Conservation (phyloP, 352 stramenopile species). For the Plasmopara halstedii region DNA sequence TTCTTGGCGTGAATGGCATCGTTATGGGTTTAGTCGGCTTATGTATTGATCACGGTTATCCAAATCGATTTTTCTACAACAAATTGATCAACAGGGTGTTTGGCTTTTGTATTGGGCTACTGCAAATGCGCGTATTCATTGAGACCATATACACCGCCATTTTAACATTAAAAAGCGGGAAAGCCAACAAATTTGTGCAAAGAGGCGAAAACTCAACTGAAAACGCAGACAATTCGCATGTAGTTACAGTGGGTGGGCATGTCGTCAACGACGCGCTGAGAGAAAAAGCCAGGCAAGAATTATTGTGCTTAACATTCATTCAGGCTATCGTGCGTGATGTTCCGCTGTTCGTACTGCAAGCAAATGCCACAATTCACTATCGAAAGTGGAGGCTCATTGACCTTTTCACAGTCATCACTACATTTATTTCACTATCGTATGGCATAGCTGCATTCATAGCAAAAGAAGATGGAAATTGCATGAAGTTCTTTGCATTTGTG, state of each 20-base stretch:
- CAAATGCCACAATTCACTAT: constrained; percentile 75
- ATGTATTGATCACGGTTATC: constrained; percentile 27
- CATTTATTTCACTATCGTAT: constrained; percentile 39
- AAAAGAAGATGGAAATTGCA: constrained; percentile 28
- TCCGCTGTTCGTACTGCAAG: constrained; percentile 63
- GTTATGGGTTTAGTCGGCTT: constrained; percentile 60
- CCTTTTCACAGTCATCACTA: constrained; percentile 47
- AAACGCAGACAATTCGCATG: neutral
- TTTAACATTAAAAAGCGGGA: constrained; percentile 7
- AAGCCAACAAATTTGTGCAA: neutral
- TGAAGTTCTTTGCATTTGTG: constrained; percentile 27
- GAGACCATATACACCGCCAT: constrained; percentile 39
- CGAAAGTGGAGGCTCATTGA: constrained; percentile 67
- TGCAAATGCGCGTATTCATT: constrained; percentile 56
- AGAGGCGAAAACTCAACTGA: neutral
- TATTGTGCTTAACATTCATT: constrained; percentile 52
- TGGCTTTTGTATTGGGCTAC: constrained; percentile 35
- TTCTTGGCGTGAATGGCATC: constrained; percentile 49
- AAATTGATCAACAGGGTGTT: constrained; percentile 27
- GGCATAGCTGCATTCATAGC: constrained; percentile 35
- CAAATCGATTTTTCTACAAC: constrained; percentile 29
- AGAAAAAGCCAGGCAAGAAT: constrained; percentile 12
- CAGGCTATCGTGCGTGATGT: constrained; percentile 65
- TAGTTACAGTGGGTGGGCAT: constrained; percentile 2
- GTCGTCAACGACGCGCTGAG: neutral